A percentile compares a stretch with the other conserved stretches of the same genome.
phyloP scores from a whole-genome alignment of 2,329 filamentous ascomycete species.

The Ophiostoma ips region DNA sequence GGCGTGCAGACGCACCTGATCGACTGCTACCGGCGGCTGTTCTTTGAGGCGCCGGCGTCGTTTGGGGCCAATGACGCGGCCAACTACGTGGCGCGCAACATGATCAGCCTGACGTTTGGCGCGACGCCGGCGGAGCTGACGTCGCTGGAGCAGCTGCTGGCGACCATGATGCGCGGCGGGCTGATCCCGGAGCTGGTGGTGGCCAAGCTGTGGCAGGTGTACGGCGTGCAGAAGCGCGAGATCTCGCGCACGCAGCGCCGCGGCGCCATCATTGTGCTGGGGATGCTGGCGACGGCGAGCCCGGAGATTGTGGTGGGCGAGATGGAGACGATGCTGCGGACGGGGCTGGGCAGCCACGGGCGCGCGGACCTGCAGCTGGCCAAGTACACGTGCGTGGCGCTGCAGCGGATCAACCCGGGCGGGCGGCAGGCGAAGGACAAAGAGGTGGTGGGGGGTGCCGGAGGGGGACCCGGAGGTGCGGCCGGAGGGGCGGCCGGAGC shows the following conservation, averaged over 20 bases:
- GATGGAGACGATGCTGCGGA: conserved; percentile 85
- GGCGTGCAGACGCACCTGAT: conserved; percentile 94
- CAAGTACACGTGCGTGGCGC: conserved; percentile 88
- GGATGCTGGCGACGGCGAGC: conserved; percentile 88
- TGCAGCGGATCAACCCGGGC: conserved; percentile 77
- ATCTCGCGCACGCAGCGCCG: conserved; percentile 84
- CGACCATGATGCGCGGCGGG: conserved; percentile 94
- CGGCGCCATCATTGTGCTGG: conserved; percentile 88
- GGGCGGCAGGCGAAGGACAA: conserved; percentile 68
- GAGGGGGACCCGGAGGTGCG: no score
- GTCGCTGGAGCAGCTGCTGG: conserved; percentile 83
- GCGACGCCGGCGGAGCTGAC: conserved; percentile 91
- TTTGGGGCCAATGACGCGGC: conserved; percentile 83
- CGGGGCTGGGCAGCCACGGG: conserved; percentile 71
- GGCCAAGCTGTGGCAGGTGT: conserved; percentile 92
- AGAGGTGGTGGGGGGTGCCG: no score
- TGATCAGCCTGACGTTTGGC: conserved; percentile 96
- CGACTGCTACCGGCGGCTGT: conserved; percentile 88
- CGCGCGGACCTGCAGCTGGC: conserved; percentile 74
- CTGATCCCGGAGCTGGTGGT: conserved; percentile 77
- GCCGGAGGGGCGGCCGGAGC: no score
- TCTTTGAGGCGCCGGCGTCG: conserved; percentile 85
- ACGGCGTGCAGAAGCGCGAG: conserved; percentile 83
- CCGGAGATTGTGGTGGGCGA: conserved; percentile 89
- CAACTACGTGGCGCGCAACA: conserved; percentile 92